Percentiles rank a stretch among this genome's conserved stretches.
phyloP scores from a whole-genome alignment of 2,329 filamentous ascomycete species.

The Onygenales sp. region DNA sequence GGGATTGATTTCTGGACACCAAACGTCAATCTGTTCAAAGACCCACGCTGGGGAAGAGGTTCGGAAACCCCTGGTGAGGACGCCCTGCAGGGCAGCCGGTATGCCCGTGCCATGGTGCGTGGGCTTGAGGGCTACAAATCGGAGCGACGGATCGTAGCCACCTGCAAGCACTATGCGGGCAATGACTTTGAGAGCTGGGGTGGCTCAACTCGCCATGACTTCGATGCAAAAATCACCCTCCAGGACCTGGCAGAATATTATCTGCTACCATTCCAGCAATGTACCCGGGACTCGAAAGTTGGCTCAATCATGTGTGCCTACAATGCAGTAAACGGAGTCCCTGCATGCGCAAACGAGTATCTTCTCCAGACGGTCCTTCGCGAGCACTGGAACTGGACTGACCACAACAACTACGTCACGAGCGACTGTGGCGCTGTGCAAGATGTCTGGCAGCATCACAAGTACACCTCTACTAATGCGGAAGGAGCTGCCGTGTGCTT shows the following conservation, averaged over 20 bases:
- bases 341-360: slow-evolving; percentile 52
- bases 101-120: slow-evolving; percentile 39
- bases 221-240: slow-evolving; percentile 43
- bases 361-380: slow-evolving; percentile 52
- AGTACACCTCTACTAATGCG: slow-evolving; percentile 35
- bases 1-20: slow-evolving; percentile 46
- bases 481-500: slow-evolving; percentile 36
- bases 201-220: slow-evolving; percentile 34
- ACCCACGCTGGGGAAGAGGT: slow-evolving; percentile 52
- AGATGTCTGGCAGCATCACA: slow-evolving; percentile 44
- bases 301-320: slow-evolving; percentile 52
- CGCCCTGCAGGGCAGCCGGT: slow-evolving; percentile 37
- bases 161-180: slow-evolving; percentile 49
- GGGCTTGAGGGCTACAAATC: slow-evolving; percentile 39
- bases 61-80: slow-evolving; percentile 52
- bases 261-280: slow-evolving; percentile 53
- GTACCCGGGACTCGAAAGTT: slow-evolving; percentile 47
- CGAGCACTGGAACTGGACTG: slow-evolving; percentile 54
- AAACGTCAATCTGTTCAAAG: slow-evolving; percentile 54
- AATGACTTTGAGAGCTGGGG: slow-evolving; percentile 44
- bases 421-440: slow-evolving; percentile 54
- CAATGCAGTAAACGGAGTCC: slow-evolving; percentile 54
- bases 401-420: slow-evolving; percentile 50
- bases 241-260: slow-evolving; percentile 60
- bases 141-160: slow-evolving; percentile 37